Conservation (phyloP, 768 basidiomycete genomes). For the Tulasnella sp. region DNA sequence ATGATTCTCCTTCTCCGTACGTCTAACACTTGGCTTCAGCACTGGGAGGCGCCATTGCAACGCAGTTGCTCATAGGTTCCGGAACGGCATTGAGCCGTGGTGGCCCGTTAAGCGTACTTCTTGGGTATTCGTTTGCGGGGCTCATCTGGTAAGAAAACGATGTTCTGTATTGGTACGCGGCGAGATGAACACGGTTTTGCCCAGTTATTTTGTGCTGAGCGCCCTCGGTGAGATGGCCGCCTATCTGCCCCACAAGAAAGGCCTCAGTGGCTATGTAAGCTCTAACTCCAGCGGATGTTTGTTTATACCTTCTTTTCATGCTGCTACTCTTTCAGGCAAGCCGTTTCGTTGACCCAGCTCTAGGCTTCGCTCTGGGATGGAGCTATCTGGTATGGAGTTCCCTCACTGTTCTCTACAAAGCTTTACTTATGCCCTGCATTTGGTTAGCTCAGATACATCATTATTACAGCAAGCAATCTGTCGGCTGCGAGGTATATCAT, state of each 20-base stretch:
- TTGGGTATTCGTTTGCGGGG: constrained; percentile 17
- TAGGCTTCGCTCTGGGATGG: constrained; percentile 63
- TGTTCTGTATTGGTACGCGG: neutral
- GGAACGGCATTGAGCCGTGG: constrained; percentile 56
- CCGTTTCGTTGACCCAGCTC: constrained; percentile 62
- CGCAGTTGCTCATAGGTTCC: constrained; percentile 53
- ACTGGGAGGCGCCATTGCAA: constrained; percentile 31
- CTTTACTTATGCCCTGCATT: neutral
- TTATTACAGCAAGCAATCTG: constrained; percentile 44
- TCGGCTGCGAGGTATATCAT: constrained; percentile 20
- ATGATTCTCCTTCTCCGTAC: neutral
- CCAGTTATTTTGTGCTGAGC: constrained; percentile 48
- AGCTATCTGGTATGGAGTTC: constrained; percentile 45
- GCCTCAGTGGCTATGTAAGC: constrained; percentile 45
- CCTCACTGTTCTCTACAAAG: constrained; percentile 31
- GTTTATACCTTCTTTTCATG: neutral
- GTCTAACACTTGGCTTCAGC: neutral
- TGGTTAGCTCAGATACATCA: constrained; percentile 41
- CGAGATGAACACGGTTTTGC: neutral
- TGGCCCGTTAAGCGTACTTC: constrained; percentile 27
- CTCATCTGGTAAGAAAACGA: constrained; percentile 4
- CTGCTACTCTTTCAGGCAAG: constrained; percentile 39
- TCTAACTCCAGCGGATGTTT: neutral
- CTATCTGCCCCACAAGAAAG: constrained; percentile 33
- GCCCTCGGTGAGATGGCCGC: constrained; percentile 52